These are phyloP conservation scores for Nothophytophthora sp. DNA, from an alignment of 352 stramenopile genomes.

Conservation along the genomic window DNA sequence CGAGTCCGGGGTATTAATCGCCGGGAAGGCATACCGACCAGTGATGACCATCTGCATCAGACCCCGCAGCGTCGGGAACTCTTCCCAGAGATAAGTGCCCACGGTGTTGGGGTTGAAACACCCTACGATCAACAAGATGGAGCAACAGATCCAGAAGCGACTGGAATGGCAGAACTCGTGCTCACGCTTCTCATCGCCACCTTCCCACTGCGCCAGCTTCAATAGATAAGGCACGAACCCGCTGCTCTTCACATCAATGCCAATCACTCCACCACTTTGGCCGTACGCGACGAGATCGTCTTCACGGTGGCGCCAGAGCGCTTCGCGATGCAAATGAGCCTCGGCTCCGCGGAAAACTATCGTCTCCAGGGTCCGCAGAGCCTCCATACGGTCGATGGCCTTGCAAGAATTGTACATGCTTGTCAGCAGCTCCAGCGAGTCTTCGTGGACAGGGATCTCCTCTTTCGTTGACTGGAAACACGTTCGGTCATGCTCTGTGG, in stretches of 20 bases:
- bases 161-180: conserved; percentile 80
- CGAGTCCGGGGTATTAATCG: conserved; percentile 52
- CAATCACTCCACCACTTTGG: conserved; percentile 63
- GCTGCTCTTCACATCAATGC: conserved; percentile 59
- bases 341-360: conserved; percentile 82
- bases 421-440: conserved; percentile 61
- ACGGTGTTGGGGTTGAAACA: conserved; percentile 83
- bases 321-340: conserved; percentile 74
- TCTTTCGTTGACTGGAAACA: conserved; percentile 86
- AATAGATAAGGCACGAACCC: conserved; percentile 64
- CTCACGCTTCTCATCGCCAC: conserved; percentile 53
- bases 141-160: conserved; percentile 84
- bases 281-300: conserved; percentile 59
- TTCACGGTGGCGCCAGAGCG: conserved; percentile 56
- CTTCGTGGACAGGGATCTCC: conserved; percentile 77
- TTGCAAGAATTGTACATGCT: conserved; percentile 59
- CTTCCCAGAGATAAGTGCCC: conserved; percentile 72
- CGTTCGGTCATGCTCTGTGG: conserved; percentile 84
- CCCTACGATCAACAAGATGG: conserved; percentile 72
- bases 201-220: conserved; percentile 61
- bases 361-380: conserved; percentile 70
- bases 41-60: conserved; percentile 90
- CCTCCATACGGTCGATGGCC: conserved; percentile 69
- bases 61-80: conserved; percentile 70
- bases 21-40: conserved; percentile 69